Percentiles rank a stretch among this genome's conserved stretches.
Evolutionary conservation across 306 rosid species (phyloP).

Genomic region (Castanea sativa): DNA sequence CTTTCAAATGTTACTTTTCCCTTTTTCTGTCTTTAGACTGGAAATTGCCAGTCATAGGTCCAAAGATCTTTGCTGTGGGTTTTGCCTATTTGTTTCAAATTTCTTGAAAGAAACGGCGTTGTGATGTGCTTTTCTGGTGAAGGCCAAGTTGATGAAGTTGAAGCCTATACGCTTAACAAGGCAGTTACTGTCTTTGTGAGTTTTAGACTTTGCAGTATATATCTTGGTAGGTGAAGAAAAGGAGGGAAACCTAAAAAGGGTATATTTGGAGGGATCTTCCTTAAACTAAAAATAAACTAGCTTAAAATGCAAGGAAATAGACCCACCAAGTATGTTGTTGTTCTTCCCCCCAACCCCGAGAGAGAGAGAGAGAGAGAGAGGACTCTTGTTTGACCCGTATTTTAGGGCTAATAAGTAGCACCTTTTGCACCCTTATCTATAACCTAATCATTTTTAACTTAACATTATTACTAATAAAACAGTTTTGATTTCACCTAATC

Average conservation of each 20-base stretch:
- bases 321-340: background rate
- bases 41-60: too few species aligned
- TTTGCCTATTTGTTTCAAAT: background rate
- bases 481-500: background rate
- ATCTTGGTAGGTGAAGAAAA: constrained; percentile 16
- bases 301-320: constrained; percentile 1
- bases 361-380: background rate
- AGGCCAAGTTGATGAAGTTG: background rate
- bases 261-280: constrained; percentile 1
- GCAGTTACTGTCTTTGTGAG: background rate
- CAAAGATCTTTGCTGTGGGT: background rate
- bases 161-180: background rate
- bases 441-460: background rate
- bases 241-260: background rate
- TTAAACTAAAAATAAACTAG: background rate
- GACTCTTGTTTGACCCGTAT: constrained; percentile 31
- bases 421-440: background rate
- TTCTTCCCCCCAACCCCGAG: background rate
- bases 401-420: constrained; percentile 13
- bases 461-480: too few species aligned
- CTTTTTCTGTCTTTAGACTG: too few species aligned
- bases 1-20: too few species aligned
- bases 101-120: background rate
- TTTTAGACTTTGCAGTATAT: background rate
- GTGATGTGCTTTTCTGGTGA: background rate